Base-by-base conservation (phyloP, 176 grass and related monocot genomes). In the Avena atlantica region DNA sequence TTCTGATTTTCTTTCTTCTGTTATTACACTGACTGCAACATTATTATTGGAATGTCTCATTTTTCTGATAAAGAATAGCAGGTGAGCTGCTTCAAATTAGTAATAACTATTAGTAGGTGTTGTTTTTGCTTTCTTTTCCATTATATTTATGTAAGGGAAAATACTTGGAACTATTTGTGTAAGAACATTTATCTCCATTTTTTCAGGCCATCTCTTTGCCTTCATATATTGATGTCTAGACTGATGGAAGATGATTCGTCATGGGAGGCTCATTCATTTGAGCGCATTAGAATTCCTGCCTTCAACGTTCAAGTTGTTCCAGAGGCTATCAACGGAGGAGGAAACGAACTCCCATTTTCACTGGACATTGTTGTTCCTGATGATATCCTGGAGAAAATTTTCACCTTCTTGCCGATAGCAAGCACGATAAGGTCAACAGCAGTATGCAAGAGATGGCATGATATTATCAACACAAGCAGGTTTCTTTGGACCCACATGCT, bases 301-400 rank as follows among this genome's bases (percentile, higher is more conserved):
- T 85, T 86, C 40, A 78, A 90, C 49, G 60, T 50, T 40, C 74
- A 86, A 86, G 65, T 78, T 2, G 67, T 88, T 86, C 70, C 82
- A 24, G 86, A 88, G 34, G 45, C 24, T 60, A 86, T 44, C 64
- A 75, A 81, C 31, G 84, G 64, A 64, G 87, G 64, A 64, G 82
- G 14, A 27, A 82, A 90, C 66, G 82, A 88, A 74, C 72, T 92
- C 3, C 63, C 65, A 40, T 29, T 89, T 84, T 96, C 93, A n/a
- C 71, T 95, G 74, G 92, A 98, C 21, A 53, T 53, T 24, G 61
- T 83, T 40, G 86, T 96, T 70, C 96, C 96, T 67, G 89, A 96
- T 85, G 96, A 98, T 74, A 85, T 98, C n/a, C 77, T 98, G 2
- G 96, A 95, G 80, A 93, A 87, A 73, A 92, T 95, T 69, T 90